A percentile compares a stretch with the other conserved stretches of the same genome.
phyloP scores from a whole-genome alignment of 768 basidiomycete species.

The Boletus eberwhitei region DNA sequence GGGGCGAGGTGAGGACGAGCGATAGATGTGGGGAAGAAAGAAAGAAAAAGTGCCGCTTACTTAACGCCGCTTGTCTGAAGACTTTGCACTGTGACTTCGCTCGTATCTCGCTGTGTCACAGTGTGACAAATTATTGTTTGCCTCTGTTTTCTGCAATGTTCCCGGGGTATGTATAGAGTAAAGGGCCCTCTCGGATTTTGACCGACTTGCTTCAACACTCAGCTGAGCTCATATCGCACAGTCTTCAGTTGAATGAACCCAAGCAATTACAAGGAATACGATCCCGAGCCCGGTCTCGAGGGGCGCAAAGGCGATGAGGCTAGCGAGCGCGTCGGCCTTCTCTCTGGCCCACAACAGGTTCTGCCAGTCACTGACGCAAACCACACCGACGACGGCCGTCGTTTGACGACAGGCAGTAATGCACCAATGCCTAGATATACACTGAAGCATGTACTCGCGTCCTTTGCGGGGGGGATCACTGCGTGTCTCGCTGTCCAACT shows the following conservation, averaged over 20 bases:
- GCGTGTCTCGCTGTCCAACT: slow-evolving; percentile 50
- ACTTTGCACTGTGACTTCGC: no score
- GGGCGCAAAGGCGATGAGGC: not conserved
- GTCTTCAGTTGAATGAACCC: slow-evolving; percentile 4
- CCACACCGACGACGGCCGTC: slow-evolving; percentile 2
- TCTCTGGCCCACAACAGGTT: slow-evolving; percentile 25
- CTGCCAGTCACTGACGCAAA: slow-evolving; percentile 5
- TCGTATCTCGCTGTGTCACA: no score
- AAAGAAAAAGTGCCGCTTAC: no score
- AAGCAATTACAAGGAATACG: slow-evolving; percentile 23
- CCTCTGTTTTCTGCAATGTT: no score
- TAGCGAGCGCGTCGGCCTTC: slow-evolving; percentile 37
- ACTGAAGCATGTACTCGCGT: slow-evolving; percentile 38
- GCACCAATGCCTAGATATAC: slow-evolving; percentile 14
- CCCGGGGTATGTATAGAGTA: no score
- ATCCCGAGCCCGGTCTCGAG: slow-evolving; percentile 41
- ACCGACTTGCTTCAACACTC: not conserved
- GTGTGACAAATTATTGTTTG: no score
- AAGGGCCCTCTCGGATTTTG: not conserved
- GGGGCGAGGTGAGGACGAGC: no score
- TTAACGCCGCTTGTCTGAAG: no score
- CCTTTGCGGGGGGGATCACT: slow-evolving; percentile 53
- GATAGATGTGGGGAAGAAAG: no score
- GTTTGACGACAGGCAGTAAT: slow-evolving; percentile 13
- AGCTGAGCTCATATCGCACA: not conserved